Base-by-base conservation (phyloP, 2,329 filamentous ascomycete genomes). In the Colletotrichum somersetense region DNA sequence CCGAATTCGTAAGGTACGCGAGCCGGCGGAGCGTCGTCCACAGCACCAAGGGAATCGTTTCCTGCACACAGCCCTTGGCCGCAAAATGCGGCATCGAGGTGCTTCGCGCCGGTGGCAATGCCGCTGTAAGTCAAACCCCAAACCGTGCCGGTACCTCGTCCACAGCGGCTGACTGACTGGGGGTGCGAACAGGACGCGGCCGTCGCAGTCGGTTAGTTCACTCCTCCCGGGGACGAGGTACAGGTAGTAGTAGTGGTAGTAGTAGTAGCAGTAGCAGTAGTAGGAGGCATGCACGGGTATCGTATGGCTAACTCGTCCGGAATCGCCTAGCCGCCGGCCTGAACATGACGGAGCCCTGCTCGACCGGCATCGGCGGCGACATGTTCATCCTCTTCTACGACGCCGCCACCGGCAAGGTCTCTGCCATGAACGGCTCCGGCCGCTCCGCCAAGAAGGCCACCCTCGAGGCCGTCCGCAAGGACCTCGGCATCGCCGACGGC, bases 311-410 rank as follows among this genome's bases (percentile, higher is more conserved):
- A 72, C 50, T 1, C 26, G 16, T 62, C 72, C 63, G 38, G 11
- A n/a, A n/a, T 5, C 5, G 6, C 3, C 5, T 70, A 94, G 96
- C 96, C 56, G 96, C 96, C 42, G 95, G 91, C 6, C 86, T 99
- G 68, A 98, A 98, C 82, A 89, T 98, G 79, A 97, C 96, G 0
- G 96, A 99, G 80, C 96, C 96, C 10, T 91, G 91, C 71, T 96
- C 93, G 7, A 98, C 96, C 0, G 96, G 96, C 52, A 98, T 99
- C 72, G 96, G 96, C 69, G 96, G 96, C 74, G 96, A 99, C 83
- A 95, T 97, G 91, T 99, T 98, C 84, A 95, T 95, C 81, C 89
- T 98, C 46, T 98, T 90, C 86, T 98, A 96, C 85, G 89, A 97
- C 79, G 94, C 94, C 53, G 89, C 92, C 76, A 93, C 91, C 0